Evolutionary conservation across 169 alveolate genomes (phyloP).

Genomic region (Besnoitia besnoiti): DNA sequence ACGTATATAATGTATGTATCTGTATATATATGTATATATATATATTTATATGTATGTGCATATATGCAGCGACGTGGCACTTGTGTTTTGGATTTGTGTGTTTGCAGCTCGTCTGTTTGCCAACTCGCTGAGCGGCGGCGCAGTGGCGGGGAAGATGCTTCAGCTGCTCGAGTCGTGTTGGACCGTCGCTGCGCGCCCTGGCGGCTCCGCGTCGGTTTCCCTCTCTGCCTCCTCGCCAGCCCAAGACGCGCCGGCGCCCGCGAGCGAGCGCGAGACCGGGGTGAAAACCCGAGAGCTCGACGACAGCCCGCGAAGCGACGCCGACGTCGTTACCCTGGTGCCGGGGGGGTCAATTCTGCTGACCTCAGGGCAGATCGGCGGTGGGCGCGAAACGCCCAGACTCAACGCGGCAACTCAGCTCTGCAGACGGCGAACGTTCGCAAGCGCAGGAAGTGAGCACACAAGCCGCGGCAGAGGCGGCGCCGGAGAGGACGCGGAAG

Average conservation of each 20-base stretch:
- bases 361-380: too few species aligned
- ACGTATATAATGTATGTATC: too few species aligned
- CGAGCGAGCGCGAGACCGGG: background rate
- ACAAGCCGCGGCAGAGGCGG: too few species aligned
- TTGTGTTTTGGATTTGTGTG: background rate
- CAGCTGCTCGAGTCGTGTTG: slow-evolving; percentile 3
- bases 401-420: too few species aligned
- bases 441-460: too few species aligned
- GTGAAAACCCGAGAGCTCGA: too few species aligned
- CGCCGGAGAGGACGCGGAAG: too few species aligned
- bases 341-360: background rate
- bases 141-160: slow-evolving; percentile 32
- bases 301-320: background rate
- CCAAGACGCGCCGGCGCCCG: background rate
- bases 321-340: background rate
- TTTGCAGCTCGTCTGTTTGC: slow-evolving; percentile 30
- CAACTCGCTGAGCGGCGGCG: slow-evolving; percentile 5
- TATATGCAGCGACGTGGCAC: background rate
- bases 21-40: background rate
- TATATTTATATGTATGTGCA: background rate
- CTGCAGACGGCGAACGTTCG: too few species aligned
- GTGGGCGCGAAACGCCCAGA: too few species aligned
- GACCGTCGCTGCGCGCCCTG: background rate
- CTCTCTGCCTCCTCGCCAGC: background rate
- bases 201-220: background rate